These are phyloP conservation scores for Colletotrichum siamense DNA, from an alignment of 2,329 filamentous ascomycete genomes.

Conservation along the genomic window DNA sequence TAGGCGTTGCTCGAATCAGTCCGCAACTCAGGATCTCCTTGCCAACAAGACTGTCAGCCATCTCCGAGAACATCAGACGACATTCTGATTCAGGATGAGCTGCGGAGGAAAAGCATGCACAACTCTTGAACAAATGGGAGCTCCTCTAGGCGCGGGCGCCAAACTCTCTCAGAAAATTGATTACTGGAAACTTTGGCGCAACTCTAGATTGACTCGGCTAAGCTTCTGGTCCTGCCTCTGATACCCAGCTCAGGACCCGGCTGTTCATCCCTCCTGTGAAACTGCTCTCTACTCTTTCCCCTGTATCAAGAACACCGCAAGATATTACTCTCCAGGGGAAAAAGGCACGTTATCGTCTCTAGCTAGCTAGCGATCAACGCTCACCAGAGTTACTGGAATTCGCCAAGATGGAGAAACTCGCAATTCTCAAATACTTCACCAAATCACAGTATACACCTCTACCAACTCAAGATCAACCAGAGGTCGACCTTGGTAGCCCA, in stretches of 20 bases:
- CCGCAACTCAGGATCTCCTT: neutral
- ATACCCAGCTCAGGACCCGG: neutral
- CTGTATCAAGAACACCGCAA: neutral
- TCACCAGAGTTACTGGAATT: neutral
- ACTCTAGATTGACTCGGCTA: neutral
- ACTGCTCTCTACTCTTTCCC: neutral
- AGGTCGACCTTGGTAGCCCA: neutral
- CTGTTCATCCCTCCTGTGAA: neutral
- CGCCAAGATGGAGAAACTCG: neutral
- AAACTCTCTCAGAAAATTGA: neutral
- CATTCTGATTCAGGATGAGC: neutral
- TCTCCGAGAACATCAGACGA: neutral
- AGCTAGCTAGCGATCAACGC: neutral
- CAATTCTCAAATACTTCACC: neutral
- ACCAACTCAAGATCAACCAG: neutral
- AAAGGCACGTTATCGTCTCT: neutral
- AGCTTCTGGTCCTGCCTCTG: neutral
- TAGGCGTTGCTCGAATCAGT: neutral
- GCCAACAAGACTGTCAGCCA: neutral
- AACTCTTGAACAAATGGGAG: neutral
- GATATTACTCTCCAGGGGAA: neutral
- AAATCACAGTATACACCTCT: neutral
- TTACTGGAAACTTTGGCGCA: neutral
- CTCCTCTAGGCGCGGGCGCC: neutral
- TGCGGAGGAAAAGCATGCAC: neutral